phyloP scores from a whole-genome alignment of 805 yeast genomes.

The Saccharomycopsis vini region DNA sequence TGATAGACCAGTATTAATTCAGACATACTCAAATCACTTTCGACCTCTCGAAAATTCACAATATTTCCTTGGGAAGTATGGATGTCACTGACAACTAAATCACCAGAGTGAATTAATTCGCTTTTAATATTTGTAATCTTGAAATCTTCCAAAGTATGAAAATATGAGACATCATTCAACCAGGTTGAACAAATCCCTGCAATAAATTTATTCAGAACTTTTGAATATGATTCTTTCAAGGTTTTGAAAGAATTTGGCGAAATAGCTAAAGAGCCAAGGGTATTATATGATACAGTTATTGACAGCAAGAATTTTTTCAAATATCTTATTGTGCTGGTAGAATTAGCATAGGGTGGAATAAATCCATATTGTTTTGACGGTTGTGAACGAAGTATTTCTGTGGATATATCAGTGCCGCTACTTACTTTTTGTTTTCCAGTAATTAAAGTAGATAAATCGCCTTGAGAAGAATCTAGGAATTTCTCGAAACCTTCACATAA shows the following conservation, averaged over 20 bases:
- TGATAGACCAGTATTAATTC: constrained; percentile 32
- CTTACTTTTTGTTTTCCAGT: no score
- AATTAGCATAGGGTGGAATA: constrained; percentile 57
- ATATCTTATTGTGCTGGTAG: constrained; percentile 48
- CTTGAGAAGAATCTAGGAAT: constrained; percentile 30
- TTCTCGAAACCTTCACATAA: constrained; percentile 25
- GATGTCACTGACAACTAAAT: constrained; percentile 12
- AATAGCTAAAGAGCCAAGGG: constrained; percentile 35
- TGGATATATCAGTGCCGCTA: no score
- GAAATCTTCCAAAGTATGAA: constrained; percentile 35
- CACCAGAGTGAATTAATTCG: constrained; percentile 13
- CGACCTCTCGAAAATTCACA: constrained; percentile 21
- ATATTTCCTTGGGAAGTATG: constrained; percentile 11
- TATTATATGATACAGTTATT: constrained; percentile 33
- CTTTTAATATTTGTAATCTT: constrained; percentile 15
- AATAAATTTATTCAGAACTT: constrained; percentile 35
- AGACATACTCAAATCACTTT: constrained; percentile 32
- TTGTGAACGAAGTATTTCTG: no score
- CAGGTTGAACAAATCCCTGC: constrained; percentile 42
- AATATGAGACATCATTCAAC: constrained; percentile 37
- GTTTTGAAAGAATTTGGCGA: constrained; percentile 28
- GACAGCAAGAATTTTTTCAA: constrained; percentile 38
- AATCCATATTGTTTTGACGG: constrained; percentile 37
- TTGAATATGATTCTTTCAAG: constrained; percentile 29
- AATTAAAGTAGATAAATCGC: constrained; percentile 12